Conservation (phyloP, 2,329 filamentous ascomycete genomes). For the Trichoderma semiorbis region DNA sequence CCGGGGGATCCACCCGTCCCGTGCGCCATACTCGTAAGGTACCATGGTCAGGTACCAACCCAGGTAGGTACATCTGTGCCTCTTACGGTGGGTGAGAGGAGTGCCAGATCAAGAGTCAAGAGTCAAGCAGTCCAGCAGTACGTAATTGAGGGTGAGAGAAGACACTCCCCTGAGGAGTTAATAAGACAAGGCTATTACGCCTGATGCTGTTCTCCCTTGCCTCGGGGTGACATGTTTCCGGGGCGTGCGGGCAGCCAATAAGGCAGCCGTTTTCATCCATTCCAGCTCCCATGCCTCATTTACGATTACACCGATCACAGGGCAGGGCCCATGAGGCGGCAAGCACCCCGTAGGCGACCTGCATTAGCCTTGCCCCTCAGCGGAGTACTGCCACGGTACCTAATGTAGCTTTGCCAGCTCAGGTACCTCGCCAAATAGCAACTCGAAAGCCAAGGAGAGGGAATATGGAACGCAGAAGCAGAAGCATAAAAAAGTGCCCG, state of each 20-base stretch:
- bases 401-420: too few relatives aligned
- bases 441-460: too few relatives aligned
- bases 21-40: neutral
- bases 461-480: too few relatives aligned
- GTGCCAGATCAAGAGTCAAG: too few relatives aligned
- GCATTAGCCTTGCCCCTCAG: slow-evolving; percentile 11
- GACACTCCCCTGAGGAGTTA: neutral
- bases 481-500: too few relatives aligned
- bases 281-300: neutral
- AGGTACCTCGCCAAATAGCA: too few relatives aligned
- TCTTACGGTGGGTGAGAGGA: too few relatives aligned
- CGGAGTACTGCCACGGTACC: neutral
- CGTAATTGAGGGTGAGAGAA: too few relatives aligned
- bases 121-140: too few relatives aligned
- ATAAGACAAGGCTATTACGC: neutral
- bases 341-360: slow-evolving; percentile 2
- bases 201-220: neutral
- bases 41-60: too few relatives aligned
- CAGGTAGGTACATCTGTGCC: too few relatives aligned
- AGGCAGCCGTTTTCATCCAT: neutral
- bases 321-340: neutral
- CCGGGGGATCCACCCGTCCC: neutral
- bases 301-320: neutral
- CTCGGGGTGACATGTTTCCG: neutral
- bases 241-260: neutral